Conservation (phyloP, 1,284 basidiomycete genomes). For the Ustilago trichophora region DNA sequence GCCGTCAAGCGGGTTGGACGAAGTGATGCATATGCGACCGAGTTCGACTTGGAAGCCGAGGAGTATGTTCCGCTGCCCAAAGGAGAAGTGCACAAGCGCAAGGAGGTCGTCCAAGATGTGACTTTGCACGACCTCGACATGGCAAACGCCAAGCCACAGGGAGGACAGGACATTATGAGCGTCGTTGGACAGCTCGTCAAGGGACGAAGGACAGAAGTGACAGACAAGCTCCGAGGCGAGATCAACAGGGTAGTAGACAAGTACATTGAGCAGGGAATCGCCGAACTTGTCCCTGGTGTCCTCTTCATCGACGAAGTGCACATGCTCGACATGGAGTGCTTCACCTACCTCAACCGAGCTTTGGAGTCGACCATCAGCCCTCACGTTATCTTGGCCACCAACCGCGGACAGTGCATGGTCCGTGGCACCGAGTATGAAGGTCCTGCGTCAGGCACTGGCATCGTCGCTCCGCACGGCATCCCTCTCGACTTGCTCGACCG, state of each 20-base stretch:
- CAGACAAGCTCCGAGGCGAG: constrained; percentile 92
- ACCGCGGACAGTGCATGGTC: constrained; percentile 89
- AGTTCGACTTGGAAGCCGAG: constrained; percentile 96
- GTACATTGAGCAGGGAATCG: constrained; percentile 97
- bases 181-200: constrained; percentile 98
- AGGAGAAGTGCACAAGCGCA: constrained; percentile 96
- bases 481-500: constrained; percentile 93
- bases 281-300: constrained; percentile 95
- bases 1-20: constrained; percentile 97
- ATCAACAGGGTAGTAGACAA: constrained; percentile 98
- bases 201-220: constrained; percentile 92
- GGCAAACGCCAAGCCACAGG: constrained; percentile 91
- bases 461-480: constrained; percentile 90
- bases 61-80: constrained; percentile 98
- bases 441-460: constrained; percentile 72
- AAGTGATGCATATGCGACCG: constrained; percentile 96
- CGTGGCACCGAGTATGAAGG: constrained; percentile 77
- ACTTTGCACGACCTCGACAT: constrained; percentile 96
- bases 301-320: constrained; percentile 99
- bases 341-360: constrained; percentile 95
- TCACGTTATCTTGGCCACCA: constrained; percentile 95
- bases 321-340: constrained; percentile 99
- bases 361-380: constrained; percentile 96
- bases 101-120: constrained; percentile 96
- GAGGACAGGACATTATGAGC: constrained; percentile 97